phyloP scores from a whole-genome alignment of 495 filamentous ascomycete genomes.

The Letharia columbiana region DNA sequence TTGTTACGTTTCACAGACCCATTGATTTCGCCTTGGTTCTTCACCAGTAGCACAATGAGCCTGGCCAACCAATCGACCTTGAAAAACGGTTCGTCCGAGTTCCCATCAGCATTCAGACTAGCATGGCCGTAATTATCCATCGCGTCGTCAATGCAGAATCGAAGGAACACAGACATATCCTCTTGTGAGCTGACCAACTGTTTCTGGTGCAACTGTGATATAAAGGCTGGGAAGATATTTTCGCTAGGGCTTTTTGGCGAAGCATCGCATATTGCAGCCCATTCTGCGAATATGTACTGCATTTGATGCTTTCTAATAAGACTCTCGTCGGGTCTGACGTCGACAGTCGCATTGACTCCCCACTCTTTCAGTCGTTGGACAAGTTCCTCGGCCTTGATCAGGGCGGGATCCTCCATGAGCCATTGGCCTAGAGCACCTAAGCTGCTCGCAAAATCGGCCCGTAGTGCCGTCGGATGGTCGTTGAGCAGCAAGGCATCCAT shows the following conservation, averaged over 20 bases:
- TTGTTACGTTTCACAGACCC: slow-evolving; percentile 52
- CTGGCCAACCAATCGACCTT: slow-evolving; percentile 82
- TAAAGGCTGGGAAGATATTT: slow-evolving; percentile 64
- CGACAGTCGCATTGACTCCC: slow-evolving; percentile 46
- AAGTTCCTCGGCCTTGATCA: slow-evolving; percentile 57
- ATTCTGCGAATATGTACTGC: slow-evolving; percentile 91
- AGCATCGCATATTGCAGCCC: slow-evolving; percentile 75
- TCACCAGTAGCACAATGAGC: slow-evolving; percentile 66
- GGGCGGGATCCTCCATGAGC: slow-evolving; percentile 62
- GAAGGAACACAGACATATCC: slow-evolving; percentile 68
- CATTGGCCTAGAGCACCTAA: slow-evolving; percentile 73
- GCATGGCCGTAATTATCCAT: slow-evolving; percentile 67
- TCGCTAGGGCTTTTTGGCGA: slow-evolving; percentile 51
- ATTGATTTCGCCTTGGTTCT: slow-evolving; percentile 52
- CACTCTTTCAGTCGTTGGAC: slow-evolving; percentile 61
- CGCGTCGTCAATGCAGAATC: slow-evolving; percentile 70
- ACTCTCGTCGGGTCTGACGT: slow-evolving; percentile 42
- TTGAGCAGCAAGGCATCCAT: slow-evolving; percentile 69
- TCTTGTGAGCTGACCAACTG: slow-evolving; percentile 62
- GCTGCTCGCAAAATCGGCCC: slow-evolving; percentile 78
- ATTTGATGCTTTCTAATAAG: slow-evolving; percentile 64
- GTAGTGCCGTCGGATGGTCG: slow-evolving; percentile 64
- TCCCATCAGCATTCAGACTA: slow-evolving; percentile 47
- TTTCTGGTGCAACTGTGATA: slow-evolving; percentile 70
- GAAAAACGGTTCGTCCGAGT: slow-evolving; percentile 60